Percentiles rank a stretch among this genome's conserved stretches.
Conservation (phyloP, 192 early-diverging fungal species). For the Podila horticola region DNA sequence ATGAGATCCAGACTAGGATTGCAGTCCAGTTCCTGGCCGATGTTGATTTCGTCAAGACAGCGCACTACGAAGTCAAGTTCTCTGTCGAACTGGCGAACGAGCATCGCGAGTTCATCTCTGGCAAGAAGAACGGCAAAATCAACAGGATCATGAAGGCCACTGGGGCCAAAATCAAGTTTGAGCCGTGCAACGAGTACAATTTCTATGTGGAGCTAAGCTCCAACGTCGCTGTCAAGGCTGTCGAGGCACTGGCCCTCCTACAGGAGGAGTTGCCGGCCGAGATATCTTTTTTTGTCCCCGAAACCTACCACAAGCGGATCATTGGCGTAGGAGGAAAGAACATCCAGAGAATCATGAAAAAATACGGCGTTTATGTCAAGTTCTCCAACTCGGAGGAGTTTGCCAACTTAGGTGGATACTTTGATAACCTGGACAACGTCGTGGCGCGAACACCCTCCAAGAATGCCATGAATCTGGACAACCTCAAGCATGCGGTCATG, state of each 20-base stretch:
- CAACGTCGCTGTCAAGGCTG: conserved; percentile 53
- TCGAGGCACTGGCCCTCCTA: conserved; percentile 72
- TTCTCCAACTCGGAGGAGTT: conserved; percentile 83
- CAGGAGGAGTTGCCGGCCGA: conserved; percentile 85
- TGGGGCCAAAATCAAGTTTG: conserved; percentile 71
- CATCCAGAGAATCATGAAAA: conserved; percentile 88
- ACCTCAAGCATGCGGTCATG: conserved; percentile 71
- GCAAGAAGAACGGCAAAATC: conserved; percentile 89
- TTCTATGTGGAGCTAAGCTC: conserved; percentile 76
- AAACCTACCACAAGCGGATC: conserved; percentile 81
- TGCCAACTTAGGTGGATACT: conserved; percentile 76
- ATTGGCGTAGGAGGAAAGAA: conserved; percentile 87
- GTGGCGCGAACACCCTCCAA: conserved; percentile 84
- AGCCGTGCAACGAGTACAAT: conserved; percentile 75
- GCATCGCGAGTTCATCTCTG: conserved; percentile 85
- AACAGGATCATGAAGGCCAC: conserved; percentile 81
- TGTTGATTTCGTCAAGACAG: conserved; percentile 60
- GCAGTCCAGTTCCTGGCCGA: conserved; percentile 65
- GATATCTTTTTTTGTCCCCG: conserved; percentile 81
- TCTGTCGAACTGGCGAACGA: conserved; percentile 77
- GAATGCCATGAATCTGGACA: conserved; percentile 70
- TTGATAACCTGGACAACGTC: conserved; percentile 85
- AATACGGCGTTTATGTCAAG: conserved; percentile 85
- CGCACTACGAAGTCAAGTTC: conserved; percentile 70
- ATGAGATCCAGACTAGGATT: conserved; percentile 63